Conservation (phyloP, 2,329 filamentous ascomycete genomes). For the Alternaria sp. region DNA sequence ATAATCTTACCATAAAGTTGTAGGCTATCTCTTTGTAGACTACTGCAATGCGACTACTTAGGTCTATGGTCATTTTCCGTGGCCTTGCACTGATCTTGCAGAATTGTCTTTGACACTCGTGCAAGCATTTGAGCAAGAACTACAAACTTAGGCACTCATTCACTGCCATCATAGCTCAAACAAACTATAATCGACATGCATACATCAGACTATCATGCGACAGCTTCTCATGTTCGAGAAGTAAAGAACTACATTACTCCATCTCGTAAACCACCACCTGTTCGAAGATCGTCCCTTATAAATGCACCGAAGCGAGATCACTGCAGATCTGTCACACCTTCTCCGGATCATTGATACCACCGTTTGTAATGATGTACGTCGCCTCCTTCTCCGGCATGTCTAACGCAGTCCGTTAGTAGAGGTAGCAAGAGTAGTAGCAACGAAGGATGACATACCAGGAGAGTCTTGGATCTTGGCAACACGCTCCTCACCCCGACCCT, state of each 20-base stretch:
- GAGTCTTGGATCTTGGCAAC: conserved; percentile 74
- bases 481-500: conserved; percentile 72
- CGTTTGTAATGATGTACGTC: conserved; percentile 73
- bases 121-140: too few relatives aligned
- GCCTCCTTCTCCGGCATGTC: conserved; percentile 73
- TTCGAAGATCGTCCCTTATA: background rate
- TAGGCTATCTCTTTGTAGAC: conserved; percentile 44
- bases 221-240: too few relatives aligned
- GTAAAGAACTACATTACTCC: background rate
- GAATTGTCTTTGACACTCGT: too few relatives aligned
- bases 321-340: conserved; percentile 55
- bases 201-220: too few relatives aligned
- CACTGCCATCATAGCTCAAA: too few relatives aligned
- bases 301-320: background rate
- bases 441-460: conserved; percentile 58
- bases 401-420: conserved; percentile 40
- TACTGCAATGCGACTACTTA: background rate
- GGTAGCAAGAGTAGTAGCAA: conserved; percentile 11
- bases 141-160: too few relatives aligned
- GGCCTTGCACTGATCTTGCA: too few relatives aligned
- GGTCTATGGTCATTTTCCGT: too few relatives aligned
- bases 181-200: too few relatives aligned
- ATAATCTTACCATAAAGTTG: conserved; percentile 73
- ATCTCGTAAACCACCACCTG: background rate
- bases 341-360: conserved; percentile 71